These are phyloP conservation scores for Rhizomucor miehei DNA, from an alignment of 371 early-diverging fungal genomes.

Conservation along the genomic window DNA sequence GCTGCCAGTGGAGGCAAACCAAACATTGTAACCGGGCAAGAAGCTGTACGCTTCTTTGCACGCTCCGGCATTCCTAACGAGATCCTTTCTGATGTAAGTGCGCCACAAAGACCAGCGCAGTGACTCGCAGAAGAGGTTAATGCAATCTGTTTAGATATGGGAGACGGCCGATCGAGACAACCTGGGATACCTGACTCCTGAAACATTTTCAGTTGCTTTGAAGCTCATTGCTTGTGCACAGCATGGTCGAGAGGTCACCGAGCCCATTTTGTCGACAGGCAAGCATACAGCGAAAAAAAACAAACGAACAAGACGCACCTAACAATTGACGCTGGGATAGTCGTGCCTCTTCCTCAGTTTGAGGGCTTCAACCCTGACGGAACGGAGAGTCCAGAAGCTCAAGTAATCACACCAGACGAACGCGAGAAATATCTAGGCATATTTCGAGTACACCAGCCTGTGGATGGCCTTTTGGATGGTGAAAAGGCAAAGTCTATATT, in stretches of 20 bases:
- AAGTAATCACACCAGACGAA: slow-evolving; percentile 27
- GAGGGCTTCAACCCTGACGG: slow-evolving; percentile 37
- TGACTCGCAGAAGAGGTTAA: background rate
- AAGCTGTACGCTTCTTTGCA: slow-evolving; percentile 82
- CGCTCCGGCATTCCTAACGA: slow-evolving; percentile 73
- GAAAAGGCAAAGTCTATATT: slow-evolving; percentile 40
- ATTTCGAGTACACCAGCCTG: slow-evolving; percentile 40
- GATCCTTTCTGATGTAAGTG: slow-evolving; percentile 68
- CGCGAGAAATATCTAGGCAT: slow-evolving; percentile 43
- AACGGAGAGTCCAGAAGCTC: slow-evolving; percentile 3
- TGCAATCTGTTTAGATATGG: no score
- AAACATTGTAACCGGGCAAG: slow-evolving; percentile 68
- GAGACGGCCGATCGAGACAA: slow-evolving; percentile 75
- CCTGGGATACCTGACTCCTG: slow-evolving; percentile 67
- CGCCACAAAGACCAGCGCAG: background rate
- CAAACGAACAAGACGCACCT: background rate
- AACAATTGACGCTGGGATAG: slow-evolving; percentile 8
- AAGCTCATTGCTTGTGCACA: slow-evolving; percentile 22
- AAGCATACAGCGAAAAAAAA: background rate
- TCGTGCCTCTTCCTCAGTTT: slow-evolving; percentile 55
- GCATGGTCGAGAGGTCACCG: slow-evolving; percentile 7
- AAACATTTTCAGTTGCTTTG: slow-evolving; percentile 25
- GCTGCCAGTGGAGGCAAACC: slow-evolving; percentile 60
- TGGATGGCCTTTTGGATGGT: slow-evolving; percentile 35
- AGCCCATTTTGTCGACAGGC: slow-evolving; percentile 12